Base-by-base conservation (phyloP, 768 basidiomycete genomes). In the Xerocomellus intermedius region DNA sequence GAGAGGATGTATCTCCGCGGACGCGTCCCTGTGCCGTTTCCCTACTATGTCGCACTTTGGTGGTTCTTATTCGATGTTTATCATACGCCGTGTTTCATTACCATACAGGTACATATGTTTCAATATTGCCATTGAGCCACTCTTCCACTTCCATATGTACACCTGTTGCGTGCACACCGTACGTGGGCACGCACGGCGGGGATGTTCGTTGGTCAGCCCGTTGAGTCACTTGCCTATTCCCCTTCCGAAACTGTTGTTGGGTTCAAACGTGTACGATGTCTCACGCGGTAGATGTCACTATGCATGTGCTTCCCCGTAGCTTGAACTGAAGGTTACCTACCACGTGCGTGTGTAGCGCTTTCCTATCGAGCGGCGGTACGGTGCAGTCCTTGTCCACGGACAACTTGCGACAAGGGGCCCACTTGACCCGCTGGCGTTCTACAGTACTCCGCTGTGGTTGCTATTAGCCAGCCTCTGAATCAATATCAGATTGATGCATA, bases 1-100 rank as follows among this genome's bases (percentile, higher is more conserved):
- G 17, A 24, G 22, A 41, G 24, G n/a, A 33, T 30, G 30, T 28
- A 24, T 13, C 30, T 48, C 32, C 28, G 21, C 48, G 17, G 36
- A 53, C 26, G 8, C 61, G 30, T 21, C 13, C 14, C 13, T 41
- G 41, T 22, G 36, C 19, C 17, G 10, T 24, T 42, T 47, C 21
- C 16, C 30, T 30, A 22, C 35, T 17, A 37, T 58, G 51, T 19
- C 37, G 38, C 42, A 33, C 48, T 50, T 42, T 22, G 37, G 51
- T 56, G 56, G 44, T 59, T 59, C 57, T 62, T 67, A 56, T 60
- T 63, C 44, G 33, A 37, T 67, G 55, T 60, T 65, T 67, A 65
- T 68, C 26, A 55, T 19, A 14, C 30, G 35, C n/a, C 54, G 26
- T 68, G 66, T 62, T 58, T 56, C 50, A 58, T 46, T 61, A 62